Base-by-base conservation (phyloP, 345 rosid genomes). In the Eucalyptus marginata region DNA sequence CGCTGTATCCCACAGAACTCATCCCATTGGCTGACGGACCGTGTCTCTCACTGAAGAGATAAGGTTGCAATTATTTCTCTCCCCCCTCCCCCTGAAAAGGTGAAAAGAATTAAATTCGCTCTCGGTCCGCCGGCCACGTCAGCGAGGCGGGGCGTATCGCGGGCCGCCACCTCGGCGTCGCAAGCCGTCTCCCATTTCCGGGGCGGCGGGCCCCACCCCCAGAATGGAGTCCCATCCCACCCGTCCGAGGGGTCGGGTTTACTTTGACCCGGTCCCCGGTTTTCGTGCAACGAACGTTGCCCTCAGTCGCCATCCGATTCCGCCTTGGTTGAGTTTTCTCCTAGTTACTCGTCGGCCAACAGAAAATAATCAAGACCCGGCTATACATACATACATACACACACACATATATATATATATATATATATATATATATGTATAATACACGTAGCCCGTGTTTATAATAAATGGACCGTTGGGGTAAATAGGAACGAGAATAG, bases 1-100 rank as follows among this genome's bases (percentile, higher is more conserved):
- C 80, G 90, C 93, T 91, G 93, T 90, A 86, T 79, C 88, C 94
- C 95, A 92, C 92, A 90, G 86, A 90, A 84, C 90, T 89, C 87
- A 33, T 43, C 92, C 93, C 89, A 89, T 92, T 92, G 93, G 94
- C 54, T 56, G 52, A 88, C 76, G 59, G 89, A 58, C 18, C 49
- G 71, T 58, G 76, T 86, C 71, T 20, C 18, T 46, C 46, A 33
- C 24, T 71, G 83, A 71, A 71, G 83, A 71, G 83, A 71, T 71
- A 71, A 71, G 83, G 83, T 10, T 52, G 46, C 25, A 18, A 33
- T 68, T 33, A 68, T 68, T 68, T 68, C 12, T 14, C 5, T 15
- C 43, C 6, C 13, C 49, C 2, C 58, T 4, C 3, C 22, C 10
- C 13, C 4, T 22, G 24, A 33, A 33, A 36, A 56, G 13, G 62